Evolutionary conservation across 1,284 basidiomycete genomes (phyloP).

Genomic region (Puccinia coronata): DNA sequence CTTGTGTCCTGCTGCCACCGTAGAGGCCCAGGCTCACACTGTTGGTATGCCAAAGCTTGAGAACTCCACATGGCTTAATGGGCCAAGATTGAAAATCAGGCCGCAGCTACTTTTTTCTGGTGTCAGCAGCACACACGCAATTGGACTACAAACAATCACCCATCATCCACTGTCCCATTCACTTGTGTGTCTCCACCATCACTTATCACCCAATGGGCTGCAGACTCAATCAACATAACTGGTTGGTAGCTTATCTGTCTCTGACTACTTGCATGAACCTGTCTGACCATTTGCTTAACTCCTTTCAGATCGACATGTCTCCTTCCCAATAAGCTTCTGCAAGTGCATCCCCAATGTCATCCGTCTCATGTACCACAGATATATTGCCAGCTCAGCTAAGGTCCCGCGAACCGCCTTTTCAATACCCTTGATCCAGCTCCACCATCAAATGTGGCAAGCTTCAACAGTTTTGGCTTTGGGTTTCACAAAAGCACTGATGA

Average conservation of each 20-base stretch:
- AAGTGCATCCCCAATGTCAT: neutral
- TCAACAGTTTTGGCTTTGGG: neutral
- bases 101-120: neutral
- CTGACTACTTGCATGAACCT: neutral
- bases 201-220: neutral
- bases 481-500: conserved; percentile 7
- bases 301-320: neutral
- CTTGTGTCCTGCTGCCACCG: too few relatives aligned
- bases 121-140: neutral
- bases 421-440: conserved; percentile 22
- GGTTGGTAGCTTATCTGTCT: too few relatives aligned
- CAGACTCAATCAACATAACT: neutral
- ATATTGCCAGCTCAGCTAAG: neutral
- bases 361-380: conserved; percentile 1
- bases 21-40: too few relatives aligned
- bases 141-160: neutral
- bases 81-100: neutral
- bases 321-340: neutral
- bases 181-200: neutral
- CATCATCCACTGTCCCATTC: neutral
- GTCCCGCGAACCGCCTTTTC: conserved; percentile 7
- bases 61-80: neutral
- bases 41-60: neutral
- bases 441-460: conserved; percentile 19
- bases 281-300: neutral